Base-by-base conservation (phyloP, 2,329 filamentous ascomycete genomes). In the Colletotrichum graminicola region DNA sequence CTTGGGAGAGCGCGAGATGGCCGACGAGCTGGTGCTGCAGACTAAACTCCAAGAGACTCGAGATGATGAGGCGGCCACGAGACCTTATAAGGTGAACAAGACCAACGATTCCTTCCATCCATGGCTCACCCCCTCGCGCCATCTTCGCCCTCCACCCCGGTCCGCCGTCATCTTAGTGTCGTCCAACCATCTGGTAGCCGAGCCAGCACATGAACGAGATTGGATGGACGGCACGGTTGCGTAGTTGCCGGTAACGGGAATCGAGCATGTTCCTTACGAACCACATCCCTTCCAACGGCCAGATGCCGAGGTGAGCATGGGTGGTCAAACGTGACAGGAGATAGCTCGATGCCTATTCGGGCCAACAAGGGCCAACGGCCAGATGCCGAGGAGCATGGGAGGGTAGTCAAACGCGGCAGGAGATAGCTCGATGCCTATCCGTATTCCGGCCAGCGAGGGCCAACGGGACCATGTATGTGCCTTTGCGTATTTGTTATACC, bases 11-110 rank as follows among this genome's bases (percentile, higher is more conserved):
- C 16, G 57, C 64, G 29, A 59, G 32, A 59, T 49, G 32, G 67
- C 64, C 64, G 26, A 57, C 64, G 39, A 68, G 66, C 51, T 67
- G 64, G 18, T 63, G 68, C 67, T 71, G 36, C 59, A 26, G 51
- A 52, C 62, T 68, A 59, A 34, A 47, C 36, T 62, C 12, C 14
- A 16, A 62, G 45, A 8, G 10, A 12, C 1, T 51, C 5, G 41
- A 51, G 55, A 32, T 16, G n/a, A 12, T 39, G 51, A 62, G 57
- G 59, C 59, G 59, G 32, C 45, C 43, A 63, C 68, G 43, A 41
- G n/a, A 23, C n/a, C 52, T 71, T 71, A 71, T 71, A 71, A 23
- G 63, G 39, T 29, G 49, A 16, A 26, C 7, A 10, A 23, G n/a
- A 16, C 6, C 3, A 1, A 54, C 51, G n/a, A 14, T 11, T 29